Evolutionary conservation across 176 grass and related monocot genomes (phyloP), one percentile per base, ranked within the genome.

Genomic region (Eleusine indica): DNA sequence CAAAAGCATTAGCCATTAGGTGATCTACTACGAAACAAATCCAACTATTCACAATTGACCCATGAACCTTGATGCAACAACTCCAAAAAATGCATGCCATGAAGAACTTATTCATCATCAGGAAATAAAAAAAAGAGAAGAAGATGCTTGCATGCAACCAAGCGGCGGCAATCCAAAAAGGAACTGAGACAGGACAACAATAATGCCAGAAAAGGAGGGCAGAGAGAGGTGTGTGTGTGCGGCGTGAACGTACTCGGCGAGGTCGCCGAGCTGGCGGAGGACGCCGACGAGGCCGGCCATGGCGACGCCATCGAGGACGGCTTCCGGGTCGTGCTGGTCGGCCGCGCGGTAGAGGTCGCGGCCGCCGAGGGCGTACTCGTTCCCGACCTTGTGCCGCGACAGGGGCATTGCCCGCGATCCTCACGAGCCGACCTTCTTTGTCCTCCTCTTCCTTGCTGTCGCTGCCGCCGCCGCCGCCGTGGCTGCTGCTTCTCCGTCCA

Each of bases 211-310:
- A 21, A 48, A 61, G 35, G n/a, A 73, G 22, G 25, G 18, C 17
- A 73, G 22, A 32, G 14, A 60, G 37, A 77, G 60, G 18, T 35
- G 32, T 35, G 32, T 35, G 32, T 35, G 67, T 0, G 52, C 4
- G 1, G n/a, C 71, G 43, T 43, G 39, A 7, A 42, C 88, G 39
- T 91, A 98, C 96, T 93, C 93, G 2, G 96, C 87, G 32, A 95
- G 93, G 82, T 98, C 96, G 4, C 96, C 96, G 68, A 98, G 91
- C 85, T 98, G 96, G 73, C 92, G 78, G 72, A 98, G 85, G 84
- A 95, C 84, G 32, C 96, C 96, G 78, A 91, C 85, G 37, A 98
- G 91, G 18, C 96, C 96, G 73, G 96, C 85, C 76, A 90, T 85
- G 85, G 93, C 89, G 80, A 98, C 92, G 73, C 89, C 89, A 88